These are phyloP conservation scores for Paramecium sonneborni DNA, from an alignment of 73 alveolate genomes.

Conservation along the genomic window DNA sequence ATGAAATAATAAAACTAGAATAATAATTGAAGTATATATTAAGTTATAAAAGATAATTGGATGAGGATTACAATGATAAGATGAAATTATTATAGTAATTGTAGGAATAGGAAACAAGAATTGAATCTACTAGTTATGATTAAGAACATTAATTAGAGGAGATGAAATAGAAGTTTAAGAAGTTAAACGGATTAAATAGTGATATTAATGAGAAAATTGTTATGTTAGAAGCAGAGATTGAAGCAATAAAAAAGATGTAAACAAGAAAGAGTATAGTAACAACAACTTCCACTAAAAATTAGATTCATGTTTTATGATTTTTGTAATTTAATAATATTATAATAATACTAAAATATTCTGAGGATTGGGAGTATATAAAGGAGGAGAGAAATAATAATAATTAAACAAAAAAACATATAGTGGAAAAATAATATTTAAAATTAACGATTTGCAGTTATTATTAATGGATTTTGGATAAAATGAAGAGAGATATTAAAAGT, in stretches of 20 bases:
- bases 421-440: not conserved
- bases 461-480: slow-evolving; percentile 17
- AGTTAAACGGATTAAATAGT: not conserved
- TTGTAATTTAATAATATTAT: not conserved
- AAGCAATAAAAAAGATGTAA: not conserved
- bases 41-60: not conserved
- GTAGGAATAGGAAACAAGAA: not conserved
- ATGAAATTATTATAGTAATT: not conserved
- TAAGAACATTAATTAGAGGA: not conserved
- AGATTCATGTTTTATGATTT: not conserved
- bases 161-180: not conserved
- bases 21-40: not conserved
- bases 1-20: not conserved
- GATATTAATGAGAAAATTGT: not conserved
- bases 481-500: slow-evolving; percentile 84
- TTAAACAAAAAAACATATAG: too few species aligned
- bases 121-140: slow-evolving; percentile 14
- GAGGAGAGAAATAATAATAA: not conserved
- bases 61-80: slow-evolving; percentile 7
- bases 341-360: not conserved
- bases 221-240: not conserved
- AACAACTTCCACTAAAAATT: not conserved
- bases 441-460: not conserved
- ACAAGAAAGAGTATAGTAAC: not conserved
- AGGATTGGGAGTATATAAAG: not conserved